Percentiles rank a stretch among this genome's conserved stretches.
Conservation (phyloP, 164 flowering plant genomes). For the Berberis thunbergii region DNA sequence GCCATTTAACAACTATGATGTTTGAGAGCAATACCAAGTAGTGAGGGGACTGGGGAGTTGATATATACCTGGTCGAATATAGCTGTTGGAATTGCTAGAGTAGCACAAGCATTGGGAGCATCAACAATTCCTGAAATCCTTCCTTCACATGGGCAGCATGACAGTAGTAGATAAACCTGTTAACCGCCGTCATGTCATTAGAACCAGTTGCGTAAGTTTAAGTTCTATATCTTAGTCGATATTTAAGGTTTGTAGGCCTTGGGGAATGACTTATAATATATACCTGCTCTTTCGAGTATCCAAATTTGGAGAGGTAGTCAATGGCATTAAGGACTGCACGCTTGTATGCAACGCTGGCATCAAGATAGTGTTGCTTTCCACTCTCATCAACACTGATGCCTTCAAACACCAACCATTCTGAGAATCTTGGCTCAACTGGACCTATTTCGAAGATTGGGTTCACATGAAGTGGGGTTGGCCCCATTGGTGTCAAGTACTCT, state of each 20-base stretch:
- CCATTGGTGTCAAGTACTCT: constrained; percentile 95
- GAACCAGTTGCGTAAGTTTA: not conserved
- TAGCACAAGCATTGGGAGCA: constrained; percentile 80
- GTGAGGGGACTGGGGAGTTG: not conserved
- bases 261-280: not conserved
- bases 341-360: constrained; percentile 84
- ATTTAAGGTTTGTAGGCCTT: too few species aligned
- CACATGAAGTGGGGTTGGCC: constrained; percentile 87
- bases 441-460: constrained; percentile 97
- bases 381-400: constrained; percentile 96
- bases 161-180: constrained; percentile 74
- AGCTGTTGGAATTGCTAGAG: constrained; percentile 81
- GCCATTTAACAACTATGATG: not conserved
- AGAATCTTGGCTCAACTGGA: constrained; percentile 88
- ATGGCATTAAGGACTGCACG: constrained; percentile 94
- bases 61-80: constrained; percentile 80
- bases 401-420: constrained; percentile 95
- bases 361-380: constrained; percentile 87
- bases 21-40: too few species aligned
- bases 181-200: not conserved
- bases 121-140: constrained; percentile 90
- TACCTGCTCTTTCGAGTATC: constrained; percentile 95
- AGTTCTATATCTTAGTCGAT: not conserved
- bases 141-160: constrained; percentile 93
- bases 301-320: constrained; percentile 80